Conservation (phyloP, 2,329 filamentous ascomycete genomes). For the Colletotrichum sublineola region DNA sequence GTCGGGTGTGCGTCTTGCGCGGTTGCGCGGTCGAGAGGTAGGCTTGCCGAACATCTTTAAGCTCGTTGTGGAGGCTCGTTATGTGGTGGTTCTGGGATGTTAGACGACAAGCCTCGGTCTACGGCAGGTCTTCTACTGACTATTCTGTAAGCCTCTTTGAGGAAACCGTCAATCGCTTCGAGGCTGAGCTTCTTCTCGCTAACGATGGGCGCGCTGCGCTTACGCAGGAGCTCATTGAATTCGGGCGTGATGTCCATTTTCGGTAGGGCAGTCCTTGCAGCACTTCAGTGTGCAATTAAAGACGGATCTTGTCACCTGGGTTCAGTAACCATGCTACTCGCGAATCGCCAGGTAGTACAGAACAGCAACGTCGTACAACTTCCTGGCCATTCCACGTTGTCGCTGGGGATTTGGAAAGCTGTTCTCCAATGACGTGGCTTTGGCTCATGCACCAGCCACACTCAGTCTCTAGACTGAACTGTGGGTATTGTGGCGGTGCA, state of each 20-base stretch:
- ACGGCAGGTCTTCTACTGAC: slow-evolving; percentile 62
- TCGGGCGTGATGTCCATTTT: slow-evolving; percentile 75
- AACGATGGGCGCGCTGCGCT: slow-evolving; percentile 67
- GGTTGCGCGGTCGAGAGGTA: slow-evolving; percentile 88
- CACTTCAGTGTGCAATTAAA: not conserved
- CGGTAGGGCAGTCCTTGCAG: not conserved
- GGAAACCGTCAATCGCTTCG: slow-evolving; percentile 81
- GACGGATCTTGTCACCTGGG: not conserved
- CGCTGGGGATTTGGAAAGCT: slow-evolving; percentile 24
- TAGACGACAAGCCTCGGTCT: not conserved
- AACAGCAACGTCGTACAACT: not conserved
- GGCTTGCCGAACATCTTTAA: slow-evolving; percentile 85
- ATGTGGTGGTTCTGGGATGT: slow-evolving; percentile 83
- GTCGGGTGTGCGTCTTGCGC: slow-evolving; percentile 66
- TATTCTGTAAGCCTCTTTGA: slow-evolving; percentile 95
- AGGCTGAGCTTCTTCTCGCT: slow-evolving; percentile 56
- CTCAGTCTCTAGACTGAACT: not conserved
- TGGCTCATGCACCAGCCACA: slow-evolving; percentile 25
- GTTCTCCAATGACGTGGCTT: slow-evolving; percentile 43
- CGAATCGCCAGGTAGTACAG: not conserved
- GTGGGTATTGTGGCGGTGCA: not conserved
- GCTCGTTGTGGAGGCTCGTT: slow-evolving; percentile 80
- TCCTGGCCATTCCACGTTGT: slow-evolving; percentile 13
- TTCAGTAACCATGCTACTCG: slow-evolving; percentile 10
- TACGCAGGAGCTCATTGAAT: slow-evolving; percentile 77